A percentile compares a stretch with the other conserved stretches of the same genome.
These are phyloP conservation scores for Polygonum aviculare DNA, from an alignment of 148 eudicot species.

Conservation along the genomic window DNA sequence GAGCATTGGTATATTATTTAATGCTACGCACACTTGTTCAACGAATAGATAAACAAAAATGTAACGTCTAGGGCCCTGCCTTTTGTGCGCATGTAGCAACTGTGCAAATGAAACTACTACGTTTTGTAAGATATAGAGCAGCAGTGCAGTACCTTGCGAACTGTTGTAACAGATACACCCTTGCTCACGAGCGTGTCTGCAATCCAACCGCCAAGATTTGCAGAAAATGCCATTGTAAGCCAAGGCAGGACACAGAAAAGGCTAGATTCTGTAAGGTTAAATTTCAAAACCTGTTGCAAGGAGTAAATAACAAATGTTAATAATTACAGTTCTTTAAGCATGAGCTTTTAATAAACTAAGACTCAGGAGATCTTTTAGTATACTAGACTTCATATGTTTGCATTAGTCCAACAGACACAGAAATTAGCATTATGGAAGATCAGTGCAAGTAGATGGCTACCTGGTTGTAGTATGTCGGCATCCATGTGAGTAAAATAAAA, in stretches of 20 bases:
- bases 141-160: constrained; percentile 62
- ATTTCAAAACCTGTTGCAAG: constrained; percentile 65
- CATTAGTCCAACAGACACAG: not conserved
- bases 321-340: not conserved
- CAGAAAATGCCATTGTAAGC: constrained; percentile 96
- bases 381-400: not conserved
- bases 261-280: constrained; percentile 81
- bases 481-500: constrained; percentile 93
- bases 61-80: too few relatives aligned
- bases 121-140: not conserved
- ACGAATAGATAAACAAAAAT: too few relatives aligned
- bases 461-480: constrained; percentile 98
- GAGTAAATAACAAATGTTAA: not conserved
- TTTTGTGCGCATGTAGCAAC: not conserved
- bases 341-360: not conserved
- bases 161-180: constrained; percentile 72
- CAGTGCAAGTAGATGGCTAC: constrained; percentile 17
- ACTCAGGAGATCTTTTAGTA: not conserved
- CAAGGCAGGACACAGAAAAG: constrained; percentile 77
- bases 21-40: too few relatives aligned
- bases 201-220: constrained; percentile 94
- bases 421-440: not conserved
- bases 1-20: not conserved
- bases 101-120: not conserved
- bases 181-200: constrained; percentile 88